A percentile compares a stretch with the other conserved stretches of the same genome.
Evolutionary conservation across 106 monocot genomes (phyloP).

Genomic region (Acanthochlamys bracteata): DNA sequence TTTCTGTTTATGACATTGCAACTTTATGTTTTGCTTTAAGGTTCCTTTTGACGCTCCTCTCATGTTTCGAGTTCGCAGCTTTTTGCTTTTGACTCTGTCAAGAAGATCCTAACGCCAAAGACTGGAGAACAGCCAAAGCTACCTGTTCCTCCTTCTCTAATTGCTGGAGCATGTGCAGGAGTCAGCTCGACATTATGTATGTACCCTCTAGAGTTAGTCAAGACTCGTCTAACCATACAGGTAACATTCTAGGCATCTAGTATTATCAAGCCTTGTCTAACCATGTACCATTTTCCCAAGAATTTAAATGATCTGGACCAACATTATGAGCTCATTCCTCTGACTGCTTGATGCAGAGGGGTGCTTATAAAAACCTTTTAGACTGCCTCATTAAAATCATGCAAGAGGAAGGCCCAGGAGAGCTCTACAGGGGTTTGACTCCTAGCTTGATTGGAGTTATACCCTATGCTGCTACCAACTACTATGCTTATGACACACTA

Average conservation of each 20-base stretch:
- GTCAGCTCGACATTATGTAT: slow-evolving; percentile 80
- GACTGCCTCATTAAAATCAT: slow-evolving; percentile 81
- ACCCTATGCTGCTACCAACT: slow-evolving; percentile 87
- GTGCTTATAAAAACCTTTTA: slow-evolving; percentile 66
- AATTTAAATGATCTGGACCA: too few relatives aligned
- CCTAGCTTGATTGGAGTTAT: slow-evolving; percentile 90
- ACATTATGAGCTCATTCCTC: not conserved
- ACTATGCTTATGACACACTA: slow-evolving; percentile 78
- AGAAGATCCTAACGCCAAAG: slow-evolving; percentile 61
- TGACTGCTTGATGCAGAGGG: slow-evolving; percentile 36
- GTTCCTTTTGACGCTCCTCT: not conserved
- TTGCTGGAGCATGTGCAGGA: slow-evolving; percentile 91
- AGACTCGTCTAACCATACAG: slow-evolving; percentile 92
- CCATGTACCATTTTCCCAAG: too few relatives aligned
- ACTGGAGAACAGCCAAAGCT: slow-evolving; percentile 40
- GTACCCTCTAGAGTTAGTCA: slow-evolving; percentile 87
- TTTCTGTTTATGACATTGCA: too few relatives aligned
- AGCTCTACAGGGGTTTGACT: slow-evolving; percentile 90
- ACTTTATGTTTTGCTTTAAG: too few relatives aligned
- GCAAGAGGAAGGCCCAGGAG: slow-evolving; percentile 69
- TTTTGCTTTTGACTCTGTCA: slow-evolving; percentile 83
- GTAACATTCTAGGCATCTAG: slow-evolving; percentile 14
- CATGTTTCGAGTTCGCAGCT: slow-evolving; percentile 34
- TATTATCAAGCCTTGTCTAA: not conserved
- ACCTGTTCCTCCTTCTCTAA: slow-evolving; percentile 56